Conservation (phyloP, 2,329 filamentous ascomycete genomes). For the Botryosphaeria dothidea region DNA sequence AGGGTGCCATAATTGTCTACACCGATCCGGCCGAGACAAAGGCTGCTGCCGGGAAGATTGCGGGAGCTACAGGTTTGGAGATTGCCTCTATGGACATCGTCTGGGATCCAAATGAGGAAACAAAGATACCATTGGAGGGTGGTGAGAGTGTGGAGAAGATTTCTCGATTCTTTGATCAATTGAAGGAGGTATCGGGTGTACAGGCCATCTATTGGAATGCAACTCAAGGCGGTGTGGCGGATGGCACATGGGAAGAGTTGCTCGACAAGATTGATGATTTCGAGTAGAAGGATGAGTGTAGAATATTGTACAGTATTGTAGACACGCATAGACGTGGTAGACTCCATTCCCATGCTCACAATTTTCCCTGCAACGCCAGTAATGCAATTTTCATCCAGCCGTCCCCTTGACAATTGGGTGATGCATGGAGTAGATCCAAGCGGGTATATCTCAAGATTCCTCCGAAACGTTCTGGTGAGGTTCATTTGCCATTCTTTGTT, state of each 20-base stretch:
- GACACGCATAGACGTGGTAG: not conserved
- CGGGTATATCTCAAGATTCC: not conserved
- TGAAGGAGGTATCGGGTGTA: conserved; percentile 70
- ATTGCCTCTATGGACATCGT: conserved; percentile 78
- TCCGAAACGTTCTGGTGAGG: conserved; percentile 15
- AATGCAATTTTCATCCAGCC: conserved; percentile 7
- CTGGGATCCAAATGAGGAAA: conserved; percentile 82
- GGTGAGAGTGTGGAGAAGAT: conserved; percentile 59
- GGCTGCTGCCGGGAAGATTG: conserved; percentile 64
- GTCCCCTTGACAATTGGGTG: not conserved
- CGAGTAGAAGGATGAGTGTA: conserved; percentile 10
- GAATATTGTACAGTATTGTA: conserved; percentile 5
- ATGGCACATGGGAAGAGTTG: conserved; percentile 42
- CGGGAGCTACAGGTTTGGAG: conserved; percentile 63
- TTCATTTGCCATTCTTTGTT: conserved; percentile 48
- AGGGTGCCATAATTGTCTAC: conserved; percentile 71
- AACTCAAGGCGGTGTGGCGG: conserved; percentile 40
- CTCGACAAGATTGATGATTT: conserved; percentile 32
- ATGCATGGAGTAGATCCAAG: not conserved
- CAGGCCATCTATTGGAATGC: conserved; percentile 78
- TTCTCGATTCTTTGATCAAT: conserved; percentile 57
- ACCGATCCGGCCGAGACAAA: conserved; percentile 68
- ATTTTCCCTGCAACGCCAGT: conserved; percentile 4
- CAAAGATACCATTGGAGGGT: conserved; percentile 64
- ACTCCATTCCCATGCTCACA: conserved; percentile 22